A percentile compares a stretch with the other conserved stretches of the same genome.
Conservation (phyloP, 2,329 filamentous ascomycete species). For the Talaromyces sp. region DNA sequence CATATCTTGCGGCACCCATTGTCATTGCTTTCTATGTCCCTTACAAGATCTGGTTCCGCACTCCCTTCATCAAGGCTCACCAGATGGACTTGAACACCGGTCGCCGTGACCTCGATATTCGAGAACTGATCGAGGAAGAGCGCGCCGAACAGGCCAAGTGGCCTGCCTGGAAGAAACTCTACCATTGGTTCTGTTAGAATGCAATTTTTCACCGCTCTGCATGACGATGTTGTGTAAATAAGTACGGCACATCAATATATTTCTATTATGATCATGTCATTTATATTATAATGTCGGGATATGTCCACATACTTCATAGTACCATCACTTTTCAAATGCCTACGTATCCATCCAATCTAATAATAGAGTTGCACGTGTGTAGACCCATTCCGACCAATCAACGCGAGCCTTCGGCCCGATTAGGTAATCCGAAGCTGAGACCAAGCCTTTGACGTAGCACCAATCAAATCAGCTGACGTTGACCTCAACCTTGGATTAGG, state of each 20-base stretch:
- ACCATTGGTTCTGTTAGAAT: conserved; percentile 67
- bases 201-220: neutral
- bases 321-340: neutral
- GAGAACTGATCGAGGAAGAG: conserved; percentile 75
- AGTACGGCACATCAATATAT: neutral
- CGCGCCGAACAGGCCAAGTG: conserved; percentile 66
- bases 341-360: neutral
- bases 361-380: conserved; percentile 16
- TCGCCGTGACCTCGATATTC: conserved; percentile 77
- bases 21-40: conserved; percentile 60
- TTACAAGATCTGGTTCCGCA: conserved; percentile 74
- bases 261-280: neutral
- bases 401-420: neutral
- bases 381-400: neutral
- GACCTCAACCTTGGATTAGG: neutral
- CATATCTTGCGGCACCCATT: conserved; percentile 58
- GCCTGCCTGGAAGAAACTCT: conserved; percentile 73
- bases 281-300: neutral
- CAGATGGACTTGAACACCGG: conserved; percentile 89
- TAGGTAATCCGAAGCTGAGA: conserved; percentile 5
- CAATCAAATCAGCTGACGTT: neutral
- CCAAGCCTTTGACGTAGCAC: conserved; percentile 13
- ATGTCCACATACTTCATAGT: neutral
- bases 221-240: neutral
- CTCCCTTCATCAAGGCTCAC: conserved; percentile 61